A percentile compares a stretch with the other conserved stretches of the same genome.
phyloP scores from a whole-genome alignment of 2,329 filamentous ascomycete genomes.

The Albifimbria verrucaria region DNA sequence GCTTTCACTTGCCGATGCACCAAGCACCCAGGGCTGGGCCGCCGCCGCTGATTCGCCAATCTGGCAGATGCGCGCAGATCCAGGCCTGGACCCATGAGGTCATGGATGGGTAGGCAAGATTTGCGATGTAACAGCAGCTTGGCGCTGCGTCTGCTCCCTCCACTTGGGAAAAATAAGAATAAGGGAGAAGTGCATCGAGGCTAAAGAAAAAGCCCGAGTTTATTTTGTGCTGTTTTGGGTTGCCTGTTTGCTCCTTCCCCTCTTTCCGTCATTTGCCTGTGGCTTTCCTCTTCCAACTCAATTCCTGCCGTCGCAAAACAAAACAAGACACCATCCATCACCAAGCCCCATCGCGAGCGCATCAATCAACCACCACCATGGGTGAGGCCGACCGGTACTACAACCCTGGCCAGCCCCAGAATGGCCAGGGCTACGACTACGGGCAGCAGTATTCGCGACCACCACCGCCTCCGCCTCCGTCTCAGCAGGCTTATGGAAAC shows the following conservation, averaged over 20 bases:
- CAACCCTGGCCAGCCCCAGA: constrained; percentile 11
- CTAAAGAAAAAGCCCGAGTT: no score
- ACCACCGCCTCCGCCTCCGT: not conserved
- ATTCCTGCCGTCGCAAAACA: not conserved
- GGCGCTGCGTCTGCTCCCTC: not conserved
- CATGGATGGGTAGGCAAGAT: not conserved
- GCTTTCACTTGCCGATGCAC: not conserved
- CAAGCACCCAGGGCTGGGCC: not conserved
- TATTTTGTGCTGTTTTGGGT: no score
- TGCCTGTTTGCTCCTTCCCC: no score
- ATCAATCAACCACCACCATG: constrained; percentile 19
- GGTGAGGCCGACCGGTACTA: constrained; percentile 32
- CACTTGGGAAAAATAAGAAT: not conserved
- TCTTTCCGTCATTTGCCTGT: no score
- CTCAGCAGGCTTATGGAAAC: not conserved
- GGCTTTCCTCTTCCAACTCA: not conserved
- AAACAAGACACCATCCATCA: not conserved
- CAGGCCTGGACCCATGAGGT: not conserved
- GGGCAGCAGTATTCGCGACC: not conserved
- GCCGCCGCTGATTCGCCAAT: not conserved
- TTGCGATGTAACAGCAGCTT: not conserved
- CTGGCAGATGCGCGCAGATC: not conserved
- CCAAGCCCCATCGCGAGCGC: not conserved
- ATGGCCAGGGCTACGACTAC: not conserved
- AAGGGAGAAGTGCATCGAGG: no score